Evolutionary conservation across 208 protist species (phyloP).

Genomic region (Acanthamoeba castellanii): DNA sequence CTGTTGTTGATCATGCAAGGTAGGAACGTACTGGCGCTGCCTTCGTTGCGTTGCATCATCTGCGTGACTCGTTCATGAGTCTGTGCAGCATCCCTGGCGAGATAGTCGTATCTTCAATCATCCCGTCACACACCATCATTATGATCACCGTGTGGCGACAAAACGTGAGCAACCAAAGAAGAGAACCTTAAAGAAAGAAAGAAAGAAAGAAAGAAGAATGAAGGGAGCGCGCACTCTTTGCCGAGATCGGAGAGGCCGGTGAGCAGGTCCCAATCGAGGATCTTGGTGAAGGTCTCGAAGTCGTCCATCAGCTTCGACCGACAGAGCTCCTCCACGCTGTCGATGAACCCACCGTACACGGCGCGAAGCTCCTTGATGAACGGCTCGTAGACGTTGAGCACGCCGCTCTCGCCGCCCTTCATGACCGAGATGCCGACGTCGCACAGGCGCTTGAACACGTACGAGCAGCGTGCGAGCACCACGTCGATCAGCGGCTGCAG

Average conservation of each 20-base stretch:
- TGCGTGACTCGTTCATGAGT: conserved; percentile 80
- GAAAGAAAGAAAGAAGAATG: neutral
- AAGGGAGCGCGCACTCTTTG: neutral
- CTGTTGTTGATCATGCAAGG: neutral
- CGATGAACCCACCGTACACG: conserved; percentile 79
- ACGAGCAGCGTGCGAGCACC: conserved; percentile 76
- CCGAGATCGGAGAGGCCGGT: conserved; percentile 72
- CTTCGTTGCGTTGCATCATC: conserved; percentile 79
- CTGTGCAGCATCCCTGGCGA: conserved; percentile 72
- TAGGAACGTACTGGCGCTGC: neutral
- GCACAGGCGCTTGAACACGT: conserved; percentile 83
- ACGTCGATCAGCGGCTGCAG: conserved; percentile 84
- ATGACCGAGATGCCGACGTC: conserved; percentile 77
- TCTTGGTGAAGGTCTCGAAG: conserved; percentile 88
- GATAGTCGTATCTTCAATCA: conserved; percentile 77
- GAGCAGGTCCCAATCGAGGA: conserved; percentile 87
- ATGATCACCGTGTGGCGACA: neutral
- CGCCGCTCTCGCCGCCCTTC: conserved; percentile 43
- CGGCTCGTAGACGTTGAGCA: conserved; percentile 77
- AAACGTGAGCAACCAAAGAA: neutral
- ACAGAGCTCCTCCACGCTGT: conserved; percentile 76
- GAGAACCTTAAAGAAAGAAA: neutral
- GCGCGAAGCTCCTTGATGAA: conserved; percentile 80
- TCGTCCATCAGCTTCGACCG: conserved; percentile 80
- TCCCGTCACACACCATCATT: neutral